Conservation (phyloP, 2,329 filamentous ascomycete genomes). For the Amauroascus niger region DNA sequence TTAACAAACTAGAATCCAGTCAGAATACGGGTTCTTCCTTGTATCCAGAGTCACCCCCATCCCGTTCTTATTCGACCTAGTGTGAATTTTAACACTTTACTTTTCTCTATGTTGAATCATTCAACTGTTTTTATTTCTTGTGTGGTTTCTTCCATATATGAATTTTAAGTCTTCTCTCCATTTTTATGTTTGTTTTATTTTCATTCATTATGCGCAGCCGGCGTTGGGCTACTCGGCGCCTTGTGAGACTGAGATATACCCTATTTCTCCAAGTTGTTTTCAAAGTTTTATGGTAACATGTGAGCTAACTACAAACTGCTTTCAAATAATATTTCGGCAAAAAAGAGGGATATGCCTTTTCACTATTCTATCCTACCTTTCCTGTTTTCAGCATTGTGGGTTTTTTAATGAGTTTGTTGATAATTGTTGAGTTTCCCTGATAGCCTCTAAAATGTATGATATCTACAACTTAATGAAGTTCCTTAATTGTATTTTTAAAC, state of each 20-base stretch:
- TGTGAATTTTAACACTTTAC: not conserved
- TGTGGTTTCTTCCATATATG: no score
- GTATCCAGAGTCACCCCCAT: constrained; percentile 6
- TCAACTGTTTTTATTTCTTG: not conserved
- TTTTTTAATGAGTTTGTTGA: not conserved
- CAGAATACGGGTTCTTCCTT: constrained; percentile 16
- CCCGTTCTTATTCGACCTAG: constrained; percentile 9
- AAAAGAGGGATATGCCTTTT: not conserved
- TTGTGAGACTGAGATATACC: constrained; percentile 10
- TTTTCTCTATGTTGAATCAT: not conserved
- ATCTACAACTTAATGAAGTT: not conserved
- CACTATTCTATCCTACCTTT: no score
- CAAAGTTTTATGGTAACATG: not conserved
- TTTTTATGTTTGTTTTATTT: constrained; percentile 5
- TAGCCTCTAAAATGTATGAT: not conserved
- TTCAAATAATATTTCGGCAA: not conserved
- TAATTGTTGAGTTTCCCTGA: not conserved
- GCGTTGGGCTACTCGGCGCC: not conserved
- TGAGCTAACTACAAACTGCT: not conserved
- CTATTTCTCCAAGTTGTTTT: not conserved
- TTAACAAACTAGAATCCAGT: constrained; percentile 17
- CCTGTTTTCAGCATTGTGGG: not conserved
- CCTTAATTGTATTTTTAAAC: not conserved
- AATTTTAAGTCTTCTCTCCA: constrained; percentile 14
- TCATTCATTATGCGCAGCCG: constrained; percentile 6